A percentile compares a stretch with the other conserved stretches of the same genome.
These are phyloP conservation scores for Scortechinia acanthostroma DNA, from an alignment of 2,329 filamentous ascomycete genomes.

Conservation along the genomic window DNA sequence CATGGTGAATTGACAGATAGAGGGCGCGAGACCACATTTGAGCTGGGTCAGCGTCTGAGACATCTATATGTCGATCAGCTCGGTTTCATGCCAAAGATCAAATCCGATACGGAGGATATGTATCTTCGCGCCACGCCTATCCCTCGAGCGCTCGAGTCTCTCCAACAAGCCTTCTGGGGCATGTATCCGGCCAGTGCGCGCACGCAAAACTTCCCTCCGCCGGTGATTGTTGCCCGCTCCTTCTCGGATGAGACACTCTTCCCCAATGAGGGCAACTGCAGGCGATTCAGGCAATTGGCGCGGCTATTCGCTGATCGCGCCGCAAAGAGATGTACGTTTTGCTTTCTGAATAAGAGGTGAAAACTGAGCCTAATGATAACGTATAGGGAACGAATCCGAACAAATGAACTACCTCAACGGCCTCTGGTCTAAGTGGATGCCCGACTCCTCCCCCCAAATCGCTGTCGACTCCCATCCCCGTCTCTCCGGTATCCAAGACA, in stretches of 20 bases:
- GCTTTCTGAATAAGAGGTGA: background rate
- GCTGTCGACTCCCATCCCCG: constrained; percentile 79
- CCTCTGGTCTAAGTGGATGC: constrained; percentile 80
- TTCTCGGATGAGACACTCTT: constrained; percentile 71
- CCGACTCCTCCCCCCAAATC: constrained; percentile 56
- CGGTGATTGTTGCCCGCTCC: constrained; percentile 59
- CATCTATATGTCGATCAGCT: constrained; percentile 41
- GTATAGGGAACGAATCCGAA: constrained; percentile 51
- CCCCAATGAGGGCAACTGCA: constrained; percentile 71
- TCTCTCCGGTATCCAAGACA: constrained; percentile 87
- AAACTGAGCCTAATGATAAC: constrained; percentile 13
- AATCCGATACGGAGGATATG: constrained; percentile 29
- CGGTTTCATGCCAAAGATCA: constrained; percentile 31
- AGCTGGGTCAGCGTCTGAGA: constrained; percentile 35
- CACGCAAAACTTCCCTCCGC: constrained; percentile 37
- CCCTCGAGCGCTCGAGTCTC: constrained; percentile 38
- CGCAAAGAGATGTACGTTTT: constrained; percentile 49
- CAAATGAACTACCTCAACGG: constrained; percentile 81
- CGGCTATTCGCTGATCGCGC: constrained; percentile 67
- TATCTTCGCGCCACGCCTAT: constrained; percentile 40
- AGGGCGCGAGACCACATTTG: constrained; percentile 39
- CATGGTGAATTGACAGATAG: constrained; percentile 8
- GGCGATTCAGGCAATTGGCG: constrained; percentile 63
- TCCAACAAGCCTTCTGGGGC: constrained; percentile 43
- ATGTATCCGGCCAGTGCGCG: constrained; percentile 30